phyloP scores from a whole-genome alignment of 2,329 filamentous ascomycete genomes.

The Knoxdaviesia proteae region DNA sequence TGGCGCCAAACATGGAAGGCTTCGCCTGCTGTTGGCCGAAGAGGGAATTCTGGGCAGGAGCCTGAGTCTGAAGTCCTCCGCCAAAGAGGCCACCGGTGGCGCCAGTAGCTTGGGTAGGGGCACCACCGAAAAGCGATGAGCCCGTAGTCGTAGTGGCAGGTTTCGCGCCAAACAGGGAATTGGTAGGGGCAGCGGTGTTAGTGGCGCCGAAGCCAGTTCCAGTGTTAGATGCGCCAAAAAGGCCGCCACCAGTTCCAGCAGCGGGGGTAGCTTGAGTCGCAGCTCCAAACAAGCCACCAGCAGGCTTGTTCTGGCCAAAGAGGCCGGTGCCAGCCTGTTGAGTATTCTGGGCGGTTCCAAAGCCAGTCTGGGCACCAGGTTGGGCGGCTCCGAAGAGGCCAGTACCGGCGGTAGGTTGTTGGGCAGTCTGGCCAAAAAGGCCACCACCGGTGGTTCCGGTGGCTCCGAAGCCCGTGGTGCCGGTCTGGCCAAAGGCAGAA shows the following conservation, averaged over 20 bases:
- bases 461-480: constrained; percentile 18
- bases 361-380: constrained; percentile 6
- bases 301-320: constrained; percentile 12
- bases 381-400: constrained; percentile 22
- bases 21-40: constrained; percentile 35
- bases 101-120: constrained; percentile 11
- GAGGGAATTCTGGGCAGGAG: constrained; percentile 19
- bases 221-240: constrained; percentile 20
- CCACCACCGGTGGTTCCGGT: constrained; percentile 9
- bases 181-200: constrained; percentile 8
- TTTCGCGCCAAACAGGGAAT: constrained; percentile 21
- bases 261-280: constrained; percentile 7
- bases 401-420: constrained; percentile 14
- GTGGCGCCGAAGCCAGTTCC: constrained; percentile 16
- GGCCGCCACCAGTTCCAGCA: constrained; percentile 15
- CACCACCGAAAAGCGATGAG: constrained; percentile 17
- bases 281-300: constrained; percentile 15
- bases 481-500: constrained; percentile 10
- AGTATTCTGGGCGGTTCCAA: constrained; percentile 1
- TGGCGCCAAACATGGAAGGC: constrained; percentile 33
- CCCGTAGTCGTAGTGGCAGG: constrained; percentile 10
- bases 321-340: constrained; percentile 3
- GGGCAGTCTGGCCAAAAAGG: constrained; percentile 10
- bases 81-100: constrained; percentile 19
- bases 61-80: constrained; percentile 13